Percentiles rank a stretch among this genome's conserved stretches.
Conservation (phyloP, 176 grass and related monocot species). For the Aegilops tauschii region DNA sequence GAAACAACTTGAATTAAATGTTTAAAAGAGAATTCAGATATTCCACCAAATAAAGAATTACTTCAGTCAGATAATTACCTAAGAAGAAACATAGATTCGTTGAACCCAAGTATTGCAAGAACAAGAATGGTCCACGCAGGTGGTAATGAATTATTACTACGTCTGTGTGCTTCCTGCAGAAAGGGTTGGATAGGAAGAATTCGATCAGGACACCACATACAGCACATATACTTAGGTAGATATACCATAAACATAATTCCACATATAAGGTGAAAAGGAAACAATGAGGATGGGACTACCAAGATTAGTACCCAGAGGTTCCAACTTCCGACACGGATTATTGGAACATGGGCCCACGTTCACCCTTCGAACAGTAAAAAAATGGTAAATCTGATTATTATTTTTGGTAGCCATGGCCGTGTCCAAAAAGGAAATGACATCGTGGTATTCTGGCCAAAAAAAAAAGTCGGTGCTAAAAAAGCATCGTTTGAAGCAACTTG, state of each 20-base stretch:
- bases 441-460: no score
- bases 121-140: conserved; percentile 72
- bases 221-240: not conserved
- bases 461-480: no score
- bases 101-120: conserved; percentile 71
- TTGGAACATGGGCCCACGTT: no score
- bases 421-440: no score
- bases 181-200: not conserved
- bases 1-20: not conserved
- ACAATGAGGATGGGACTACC: no score
- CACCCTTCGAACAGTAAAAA: no score
- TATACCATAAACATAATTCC: conserved; percentile 18
- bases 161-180: conserved; percentile 61
- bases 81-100: conserved; percentile 82
- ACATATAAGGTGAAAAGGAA: not conserved
- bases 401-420: no score
- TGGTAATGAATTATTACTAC: conserved; percentile 52
- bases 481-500: not conserved
- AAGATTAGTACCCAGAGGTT: not conserved
- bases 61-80: conserved; percentile 45
- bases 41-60: not conserved
- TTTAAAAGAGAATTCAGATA: not conserved
- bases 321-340: not conserved
- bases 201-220: not conserved
- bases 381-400: no score